Base-by-base conservation (phyloP, 148 eudicot species). In the Silene conica region DNA sequence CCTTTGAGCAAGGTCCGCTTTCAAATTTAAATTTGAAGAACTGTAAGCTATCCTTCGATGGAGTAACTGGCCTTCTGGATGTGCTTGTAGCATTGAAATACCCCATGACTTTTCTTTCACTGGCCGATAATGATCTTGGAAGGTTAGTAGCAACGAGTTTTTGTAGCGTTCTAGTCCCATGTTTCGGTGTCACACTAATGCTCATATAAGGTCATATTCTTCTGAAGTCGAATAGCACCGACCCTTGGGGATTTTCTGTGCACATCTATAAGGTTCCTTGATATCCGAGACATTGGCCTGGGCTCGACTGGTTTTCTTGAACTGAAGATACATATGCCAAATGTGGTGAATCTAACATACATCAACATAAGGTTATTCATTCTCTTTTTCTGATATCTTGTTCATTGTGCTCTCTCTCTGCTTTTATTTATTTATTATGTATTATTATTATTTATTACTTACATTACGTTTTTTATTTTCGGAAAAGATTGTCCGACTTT, bases 121-220 rank as follows among this genome's bases (percentile, higher is more conserved):
- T 95, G 34, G 88, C 90, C 65, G 97, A 81, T 76, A 92, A 95
- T 84, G 76, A 83, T 72, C 97, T 95, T 77, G 93, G 96, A 85
- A 87, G 93, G 98, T 95, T 76, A 52, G 77, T 74, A 13, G 21
- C 4, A 11, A 14, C 69, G 57, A 45, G 8, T 75, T 46, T 46
- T 11, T 63, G 6, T 21, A 70, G 31, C 38, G 58, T 61, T n/a
- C 34, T 20, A 12, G 21, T 67, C 54, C 31, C 26, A n/a, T 19
- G 10, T 61, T 46, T 22, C 52, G 15, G 59, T 70, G 56, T 43
- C 56, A 18, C 19, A 26, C 12, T 2, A 71, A 41, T 80, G 54
- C 43, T 68, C 60, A 74, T 71, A 5, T 26, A 34, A 28, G 3
- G 15, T 48, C 59, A 25, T 45, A n/a, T 50, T 25, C 72, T 52